phyloP scores from a whole-genome alignment of 192 early-diverging fungal genomes.

The Backusella parvicylindrica region DNA sequence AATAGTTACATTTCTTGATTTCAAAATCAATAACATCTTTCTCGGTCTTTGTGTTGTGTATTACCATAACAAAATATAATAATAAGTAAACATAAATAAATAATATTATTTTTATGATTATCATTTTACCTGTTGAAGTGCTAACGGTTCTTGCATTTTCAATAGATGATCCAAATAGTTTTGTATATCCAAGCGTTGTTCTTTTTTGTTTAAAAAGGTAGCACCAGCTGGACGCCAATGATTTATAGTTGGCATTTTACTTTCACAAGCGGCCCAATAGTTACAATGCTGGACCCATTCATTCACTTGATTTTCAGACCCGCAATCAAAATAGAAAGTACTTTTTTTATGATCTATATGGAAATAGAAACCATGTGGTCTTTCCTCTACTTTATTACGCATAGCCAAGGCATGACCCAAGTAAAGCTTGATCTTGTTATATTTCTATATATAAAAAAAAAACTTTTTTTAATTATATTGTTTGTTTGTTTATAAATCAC shows the following conservation, averaged over 20 bases:
- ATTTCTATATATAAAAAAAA: background rate
- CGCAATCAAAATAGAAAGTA: constrained; percentile 16
- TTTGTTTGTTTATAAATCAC: background rate
- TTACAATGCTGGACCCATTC: constrained; percentile 71
- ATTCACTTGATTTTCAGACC: constrained; percentile 7
- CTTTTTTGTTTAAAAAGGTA: constrained; percentile 5
- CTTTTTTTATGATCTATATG: background rate
- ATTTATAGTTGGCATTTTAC: constrained; percentile 44
- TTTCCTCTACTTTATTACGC: background rate
- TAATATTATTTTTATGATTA: background rate
- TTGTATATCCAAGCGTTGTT: constrained; percentile 6
- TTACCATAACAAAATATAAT: background rate
- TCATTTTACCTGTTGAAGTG: background rate
- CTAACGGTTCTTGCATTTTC: constrained; percentile 1
- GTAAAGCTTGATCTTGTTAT: background rate
- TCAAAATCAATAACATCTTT: background rate
- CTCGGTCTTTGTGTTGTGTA: background rate
- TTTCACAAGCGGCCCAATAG: constrained; percentile 78
- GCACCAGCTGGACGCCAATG: constrained; percentile 10
- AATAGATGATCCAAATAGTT: constrained; percentile 4
- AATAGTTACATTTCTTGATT: background rate
- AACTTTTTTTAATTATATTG: background rate
- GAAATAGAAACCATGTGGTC: constrained; percentile 3
- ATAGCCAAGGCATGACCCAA: constrained; percentile 9
- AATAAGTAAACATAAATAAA: background rate